These are phyloP conservation scores for Austroboletus festivus DNA, from an alignment of 768 basidiomycete species.

Conservation along the genomic window DNA sequence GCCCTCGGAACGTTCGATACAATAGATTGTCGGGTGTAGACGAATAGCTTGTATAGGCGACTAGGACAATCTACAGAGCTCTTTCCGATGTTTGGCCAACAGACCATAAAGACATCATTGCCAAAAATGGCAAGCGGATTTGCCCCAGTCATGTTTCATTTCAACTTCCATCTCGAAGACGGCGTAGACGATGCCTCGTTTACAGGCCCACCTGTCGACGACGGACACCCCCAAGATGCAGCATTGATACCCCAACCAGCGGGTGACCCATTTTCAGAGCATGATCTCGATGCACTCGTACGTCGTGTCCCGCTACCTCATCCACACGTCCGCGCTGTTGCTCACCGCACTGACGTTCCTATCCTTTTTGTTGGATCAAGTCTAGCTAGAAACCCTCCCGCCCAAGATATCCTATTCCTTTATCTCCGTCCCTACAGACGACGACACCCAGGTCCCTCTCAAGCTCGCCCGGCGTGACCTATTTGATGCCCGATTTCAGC, in stretches of 20 bases:
- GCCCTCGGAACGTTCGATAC: too few relatives aligned
- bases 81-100: too few relatives aligned
- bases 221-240: too few relatives aligned
- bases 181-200: constrained; percentile 27
- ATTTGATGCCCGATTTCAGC: constrained; percentile 94
- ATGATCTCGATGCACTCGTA: constrained; percentile 31
- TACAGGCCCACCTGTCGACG: neutral
- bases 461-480: constrained; percentile 76
- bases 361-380: constrained; percentile 13
- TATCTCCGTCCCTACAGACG: constrained; percentile 42
- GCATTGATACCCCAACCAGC: neutral
- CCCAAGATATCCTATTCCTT: constrained; percentile 79
- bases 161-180: constrained; percentile 61
- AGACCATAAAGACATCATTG: too few relatives aligned
- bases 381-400: constrained; percentile 68
- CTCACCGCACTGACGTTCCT: neutral
- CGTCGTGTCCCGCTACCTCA: neutral
- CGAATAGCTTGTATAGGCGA: too few relatives aligned
- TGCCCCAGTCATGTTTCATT: constrained; percentile 38
- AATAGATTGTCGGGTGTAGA: too few relatives aligned
- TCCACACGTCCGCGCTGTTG: too few relatives aligned
- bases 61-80: too few relatives aligned
- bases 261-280: constrained; percentile 25
- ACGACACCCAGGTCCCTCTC: constrained; percentile 24
- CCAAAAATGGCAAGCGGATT: too few relatives aligned